Evolutionary conservation across 768 basidiomycete species (phyloP), one percentile per base, ranked within the genome.

Genomic region (Dictyophora rubrovolvata): DNA sequence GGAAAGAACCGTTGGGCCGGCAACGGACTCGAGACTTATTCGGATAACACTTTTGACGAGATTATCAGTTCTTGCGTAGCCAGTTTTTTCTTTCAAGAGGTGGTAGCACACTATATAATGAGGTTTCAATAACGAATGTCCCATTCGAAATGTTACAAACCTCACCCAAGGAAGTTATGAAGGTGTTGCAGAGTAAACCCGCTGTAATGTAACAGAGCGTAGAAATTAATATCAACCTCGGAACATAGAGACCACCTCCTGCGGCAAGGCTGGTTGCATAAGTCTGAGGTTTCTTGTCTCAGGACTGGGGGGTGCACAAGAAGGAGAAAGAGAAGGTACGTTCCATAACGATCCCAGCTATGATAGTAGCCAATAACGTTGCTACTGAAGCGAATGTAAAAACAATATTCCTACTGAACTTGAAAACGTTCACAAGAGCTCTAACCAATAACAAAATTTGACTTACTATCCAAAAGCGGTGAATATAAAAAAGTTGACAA

Each of bases 401-500:
- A 34, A 36, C 18, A 11, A 34, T 18, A 47, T 55, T 46, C 22
- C 54, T 35, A 23, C 54, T 55, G 21, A 55, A 22, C 54, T 55
- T 18, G 20, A 42, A 0, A n/a, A 3, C 14, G 11, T 14, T 42
- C n/a, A n/a, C 4, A 42, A 22, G 20, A 18, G 2, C 2, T 51
- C 14, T 22, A 42, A 42, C 12, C 11, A 42, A 42, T n/a, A n/a
- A 42, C n/a, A 42, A 42, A n/a, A 42, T 42, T 37, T 35, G n/a
- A 55, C 54, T 11, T 42, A 55, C 54, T 47, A 18, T 35, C 54
- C 54, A 55, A 42, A 1, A 55, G 9, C 36, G 54, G 16, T 42
- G 54, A 55, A 55, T 55, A 46, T n/a, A 55, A 23, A 55, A 55
- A 8, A 55, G 36, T 42, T 55, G 54, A 12, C 54, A 55, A 34